These are phyloP conservation scores for Laburnicola sp. DNA, from an alignment of 2,329 filamentous ascomycete genomes.

Conservation along the genomic window DNA sequence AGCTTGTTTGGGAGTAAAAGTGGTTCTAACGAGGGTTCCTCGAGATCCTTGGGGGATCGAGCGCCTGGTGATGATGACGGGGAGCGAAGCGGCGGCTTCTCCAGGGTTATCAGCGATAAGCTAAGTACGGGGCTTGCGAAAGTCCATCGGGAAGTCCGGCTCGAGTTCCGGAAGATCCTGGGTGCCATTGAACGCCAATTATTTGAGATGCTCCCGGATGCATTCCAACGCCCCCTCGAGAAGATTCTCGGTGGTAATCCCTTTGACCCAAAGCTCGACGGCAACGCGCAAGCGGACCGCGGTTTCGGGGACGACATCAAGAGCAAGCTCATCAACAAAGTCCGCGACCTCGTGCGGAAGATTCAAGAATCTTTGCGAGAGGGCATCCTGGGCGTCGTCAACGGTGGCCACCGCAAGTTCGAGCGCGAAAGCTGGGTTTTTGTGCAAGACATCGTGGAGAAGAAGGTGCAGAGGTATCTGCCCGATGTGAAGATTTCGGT, in stretches of 20 bases:
- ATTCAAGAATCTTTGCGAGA: constrained; percentile 35
- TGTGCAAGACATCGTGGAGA: constrained; percentile 35
- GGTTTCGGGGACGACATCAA: constrained; percentile 37
- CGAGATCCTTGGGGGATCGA: constrained; percentile 22
- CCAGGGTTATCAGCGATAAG: constrained; percentile 34
- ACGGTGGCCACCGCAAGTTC: constrained; percentile 36
- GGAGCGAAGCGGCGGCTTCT: constrained; percentile 29
- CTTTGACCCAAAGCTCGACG: constrained; percentile 35
- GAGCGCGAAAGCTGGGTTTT: constrained; percentile 38
- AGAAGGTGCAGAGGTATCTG: constrained; percentile 34
- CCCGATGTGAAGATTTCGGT: constrained; percentile 36
- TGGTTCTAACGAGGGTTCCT: constrained; percentile 19
- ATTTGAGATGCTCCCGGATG: constrained; percentile 33
- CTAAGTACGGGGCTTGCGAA: constrained; percentile 35
- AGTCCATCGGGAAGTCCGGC: constrained; percentile 34
- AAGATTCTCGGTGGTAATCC: constrained; percentile 37
- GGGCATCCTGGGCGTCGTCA: constrained; percentile 35
- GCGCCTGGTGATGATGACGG: constrained; percentile 16
- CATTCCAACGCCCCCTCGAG: constrained; percentile 34
- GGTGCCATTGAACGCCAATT: constrained; percentile 36
- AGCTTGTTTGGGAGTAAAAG: constrained; percentile 30
- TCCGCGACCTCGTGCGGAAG: constrained; percentile 32
- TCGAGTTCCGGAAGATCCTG: constrained; percentile 35
- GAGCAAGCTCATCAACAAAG: constrained; percentile 28
- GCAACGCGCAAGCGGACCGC: constrained; percentile 30